Conservation (phyloP, 108 stramenopile genomes). For the Skeletonema grethae region DNA sequence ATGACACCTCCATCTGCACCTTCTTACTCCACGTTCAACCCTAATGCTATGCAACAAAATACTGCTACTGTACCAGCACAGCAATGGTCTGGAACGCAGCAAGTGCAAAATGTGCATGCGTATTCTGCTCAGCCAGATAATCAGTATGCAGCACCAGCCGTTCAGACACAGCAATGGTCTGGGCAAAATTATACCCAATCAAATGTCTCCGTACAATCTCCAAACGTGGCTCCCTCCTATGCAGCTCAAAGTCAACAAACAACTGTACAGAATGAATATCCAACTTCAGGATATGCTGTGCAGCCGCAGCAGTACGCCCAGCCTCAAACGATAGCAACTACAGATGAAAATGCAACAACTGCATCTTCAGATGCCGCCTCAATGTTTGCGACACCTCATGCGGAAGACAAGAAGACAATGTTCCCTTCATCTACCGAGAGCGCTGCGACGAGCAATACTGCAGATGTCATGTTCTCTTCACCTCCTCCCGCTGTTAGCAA, state of each 20-base stretch:
- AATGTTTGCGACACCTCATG: constrained; percentile 14
- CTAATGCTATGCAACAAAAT: constrained; percentile 19
- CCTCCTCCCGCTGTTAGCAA: constrained; percentile 4
- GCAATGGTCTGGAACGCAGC: background rate
- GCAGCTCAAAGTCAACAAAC: background rate
- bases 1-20: constrained; percentile 24
- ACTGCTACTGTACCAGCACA: background rate
- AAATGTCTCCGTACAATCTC: background rate
- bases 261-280: background rate
- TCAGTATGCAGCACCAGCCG: background rate
- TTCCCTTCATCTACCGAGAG: background rate
- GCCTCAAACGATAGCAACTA: background rate
- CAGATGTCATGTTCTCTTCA: constrained; percentile 33
- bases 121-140: background rate
- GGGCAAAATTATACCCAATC: constrained; percentile 5
- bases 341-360: background rate
- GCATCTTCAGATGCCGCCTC: constrained; percentile 5
- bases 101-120: background rate
- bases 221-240: background rate
- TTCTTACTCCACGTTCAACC: constrained; percentile 33
- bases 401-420: background rate
- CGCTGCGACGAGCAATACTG: background rate
- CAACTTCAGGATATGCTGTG: background rate
- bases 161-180: constrained; percentile 15
- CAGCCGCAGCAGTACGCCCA: background rate